A percentile compares a stretch with the other conserved stretches of the same genome.
Evolutionary conservation across 768 basidiomycete genomes (phyloP).

Genomic region (Mycena galopus): DNA sequence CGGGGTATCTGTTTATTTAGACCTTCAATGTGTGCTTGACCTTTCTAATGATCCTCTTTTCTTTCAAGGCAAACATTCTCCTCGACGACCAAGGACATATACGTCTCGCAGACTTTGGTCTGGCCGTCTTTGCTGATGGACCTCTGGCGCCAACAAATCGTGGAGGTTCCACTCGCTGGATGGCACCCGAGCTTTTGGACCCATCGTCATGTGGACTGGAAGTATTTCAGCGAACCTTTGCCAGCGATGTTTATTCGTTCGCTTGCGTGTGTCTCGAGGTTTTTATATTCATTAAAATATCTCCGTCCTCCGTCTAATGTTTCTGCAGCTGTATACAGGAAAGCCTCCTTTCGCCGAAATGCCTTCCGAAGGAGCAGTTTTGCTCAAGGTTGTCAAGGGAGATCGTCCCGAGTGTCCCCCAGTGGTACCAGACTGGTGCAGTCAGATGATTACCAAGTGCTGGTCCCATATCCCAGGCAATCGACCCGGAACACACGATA

Average conservation of each 20-base stretch:
- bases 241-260: conserved; percentile 34
- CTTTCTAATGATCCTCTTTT: neutral
- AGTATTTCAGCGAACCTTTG: conserved; percentile 17
- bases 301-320: neutral
- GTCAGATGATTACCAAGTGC: neutral
- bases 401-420: conserved; percentile 1
- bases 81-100: conserved; percentile 27
- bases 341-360: conserved; percentile 14
- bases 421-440: neutral
- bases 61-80: conserved; percentile 37
- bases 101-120: conserved; percentile 39
- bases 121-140: conserved; percentile 29
- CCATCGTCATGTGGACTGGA: conserved; percentile 25
- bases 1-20: conserved; percentile 24
- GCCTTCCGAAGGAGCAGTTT: neutral
- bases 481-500: neutral
- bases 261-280: conserved; percentile 37
- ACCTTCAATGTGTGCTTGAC: too few species aligned
- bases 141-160: conserved; percentile 16
- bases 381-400: conserved; percentile 14
- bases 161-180: conserved; percentile 35
- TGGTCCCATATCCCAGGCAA: conserved; percentile 8
- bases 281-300: neutral
- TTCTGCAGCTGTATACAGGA: conserved; percentile 21
- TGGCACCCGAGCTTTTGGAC: too few species aligned